These are phyloP conservation scores for Pseudogymnoascus sp. DNA, from an alignment of 2,329 filamentous ascomycete genomes.

Conservation along the genomic window DNA sequence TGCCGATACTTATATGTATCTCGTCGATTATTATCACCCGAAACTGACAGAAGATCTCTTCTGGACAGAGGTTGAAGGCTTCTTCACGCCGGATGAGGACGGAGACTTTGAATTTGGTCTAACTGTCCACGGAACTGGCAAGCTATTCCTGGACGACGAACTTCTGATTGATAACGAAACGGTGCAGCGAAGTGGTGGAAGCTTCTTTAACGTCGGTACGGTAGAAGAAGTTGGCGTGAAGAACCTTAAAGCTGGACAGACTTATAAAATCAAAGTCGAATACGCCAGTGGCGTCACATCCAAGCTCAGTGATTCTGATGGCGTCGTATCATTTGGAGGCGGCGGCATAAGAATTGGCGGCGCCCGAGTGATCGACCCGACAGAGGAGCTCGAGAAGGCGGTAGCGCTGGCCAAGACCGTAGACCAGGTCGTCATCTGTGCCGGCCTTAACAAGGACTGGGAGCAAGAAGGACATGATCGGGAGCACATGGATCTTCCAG, in stretches of 20 bases:
- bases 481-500: slow-evolving; percentile 22
- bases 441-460: slow-evolving; percentile 53
- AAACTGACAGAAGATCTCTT: slow-evolving; percentile 30
- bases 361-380: slow-evolving; percentile 45
- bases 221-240: slow-evolving; percentile 23
- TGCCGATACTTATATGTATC: slow-evolving; percentile 34
- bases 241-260: slow-evolving; percentile 17
- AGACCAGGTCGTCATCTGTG: slow-evolving; percentile 68
- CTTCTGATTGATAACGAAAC: slow-evolving; percentile 31
- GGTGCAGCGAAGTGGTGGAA: slow-evolving; percentile 24
- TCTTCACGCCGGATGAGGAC: slow-evolving; percentile 24
- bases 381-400: slow-evolving; percentile 55
- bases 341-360: slow-evolving; percentile 55
- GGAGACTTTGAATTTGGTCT: slow-evolving; percentile 29
- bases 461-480: slow-evolving; percentile 30
- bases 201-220: slow-evolving; percentile 26
- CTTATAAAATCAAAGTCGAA: slow-evolving; percentile 23
- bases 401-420: slow-evolving; percentile 56
- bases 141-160: slow-evolving; percentile 31
- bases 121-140: slow-evolving; percentile 28
- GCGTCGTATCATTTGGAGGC: slow-evolving; percentile 39
- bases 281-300: slow-evolving; percentile 47
- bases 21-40: slow-evolving; percentile 35
- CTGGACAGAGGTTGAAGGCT: slow-evolving; percentile 34
- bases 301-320: slow-evolving; percentile 41